Evolutionary conservation across 2,329 filamentous ascomycete genomes (phyloP), one percentile per base, ranked within the genome.

Genomic region (Teratosphaeriaceae sp.): DNA sequence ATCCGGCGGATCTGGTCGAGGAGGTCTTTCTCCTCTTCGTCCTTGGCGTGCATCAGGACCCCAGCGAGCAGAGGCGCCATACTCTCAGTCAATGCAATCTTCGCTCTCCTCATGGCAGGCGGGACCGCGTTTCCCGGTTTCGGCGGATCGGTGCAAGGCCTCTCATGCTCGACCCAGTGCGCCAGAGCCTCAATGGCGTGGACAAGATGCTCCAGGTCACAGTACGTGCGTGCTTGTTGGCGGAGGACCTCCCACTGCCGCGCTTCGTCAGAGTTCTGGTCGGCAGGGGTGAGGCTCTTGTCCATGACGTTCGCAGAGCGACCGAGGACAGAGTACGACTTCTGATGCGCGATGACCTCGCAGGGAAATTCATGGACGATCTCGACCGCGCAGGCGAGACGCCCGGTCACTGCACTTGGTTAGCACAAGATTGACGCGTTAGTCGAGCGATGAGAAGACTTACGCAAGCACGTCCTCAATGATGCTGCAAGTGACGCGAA

Each of bases 381-480:
- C 49, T 69, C 68, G 38, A 74, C 66, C 40, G 79, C 78, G 38
- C 78, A 78, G 23, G 68, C 65, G 35, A 82, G 65, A 46, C 69
- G 66, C 42, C 74, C 73, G 54, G 64, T 61, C 37, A 63, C 65
- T 69, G 39, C 13, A 44, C 26, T 33, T 26, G 30, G 38, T 59
- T 56, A 50, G 53, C 44, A 19, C 6, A 18, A 19, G 11, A 9
- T 34, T 36, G 8, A 22, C 18, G 41, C 36, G 26, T n/a, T 29
- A 15, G n/a, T n/a, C n/a, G n/a, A 18, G 36, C 36, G 16, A 31
- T 13, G 19, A 18, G 11, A 38, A 40, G 36, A 76, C 87, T 72
- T 78, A 94, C 88, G 76, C 36, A 94, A 74, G 58, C 96, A 88
- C 47, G 82, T 81, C 58, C 85, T 85, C 67, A 95, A 87, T n/a